phyloP scores from a whole-genome alignment of 306 rosid genomes.

The Sicyos baderoa region DNA sequence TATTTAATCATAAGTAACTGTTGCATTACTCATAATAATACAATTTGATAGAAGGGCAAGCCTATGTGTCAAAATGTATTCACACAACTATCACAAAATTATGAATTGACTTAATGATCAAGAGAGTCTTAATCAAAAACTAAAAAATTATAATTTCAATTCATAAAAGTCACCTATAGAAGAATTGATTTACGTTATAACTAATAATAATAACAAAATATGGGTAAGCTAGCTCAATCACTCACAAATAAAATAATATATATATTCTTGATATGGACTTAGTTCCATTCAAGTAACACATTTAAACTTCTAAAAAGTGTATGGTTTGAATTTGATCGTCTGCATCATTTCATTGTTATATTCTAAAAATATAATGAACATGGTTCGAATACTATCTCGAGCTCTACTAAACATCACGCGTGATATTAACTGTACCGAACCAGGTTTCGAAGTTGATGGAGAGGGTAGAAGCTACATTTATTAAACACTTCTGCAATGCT shows the following conservation, averaged over 20 bases:
- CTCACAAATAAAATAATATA: too few species aligned
- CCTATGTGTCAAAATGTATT: background rate
- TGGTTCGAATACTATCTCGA: background rate
- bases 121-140: too few species aligned
- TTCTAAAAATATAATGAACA: background rate
- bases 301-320: background rate
- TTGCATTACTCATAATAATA: background rate
- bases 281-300: background rate
- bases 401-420: background rate
- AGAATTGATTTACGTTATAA: too few species aligned
- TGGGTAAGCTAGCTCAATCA: too few species aligned
- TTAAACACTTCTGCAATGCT: constrained; percentile 56
- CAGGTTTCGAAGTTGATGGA: constrained; percentile 40
- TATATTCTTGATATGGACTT: background rate
- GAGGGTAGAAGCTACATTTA: constrained; percentile 41
- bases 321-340: background rate
- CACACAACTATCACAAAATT: too few species aligned
- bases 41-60: too few species aligned
- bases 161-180: too few species aligned
- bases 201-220: too few species aligned
- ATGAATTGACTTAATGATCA: too few species aligned
- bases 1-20: background rate
- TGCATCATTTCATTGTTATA: background rate
- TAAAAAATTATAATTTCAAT: too few species aligned
- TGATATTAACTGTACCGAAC: background rate